phyloP scores from a whole-genome alignment of 202 grass and related monocot genomes.

The Schoenoplectus triqueter region DNA sequence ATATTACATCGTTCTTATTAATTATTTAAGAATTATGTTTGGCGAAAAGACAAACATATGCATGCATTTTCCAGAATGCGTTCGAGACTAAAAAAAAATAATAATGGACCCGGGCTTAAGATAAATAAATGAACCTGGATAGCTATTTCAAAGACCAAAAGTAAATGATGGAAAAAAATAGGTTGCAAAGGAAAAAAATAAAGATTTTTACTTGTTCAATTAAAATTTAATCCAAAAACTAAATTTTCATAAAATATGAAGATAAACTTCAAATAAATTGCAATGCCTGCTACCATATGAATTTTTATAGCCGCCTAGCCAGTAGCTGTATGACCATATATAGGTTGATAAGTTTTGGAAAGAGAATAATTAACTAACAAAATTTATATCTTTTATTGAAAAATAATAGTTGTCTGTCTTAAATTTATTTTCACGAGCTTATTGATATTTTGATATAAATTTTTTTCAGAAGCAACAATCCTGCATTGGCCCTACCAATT shows the following conservation, averaged over 20 bases:
- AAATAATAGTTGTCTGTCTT: neutral
- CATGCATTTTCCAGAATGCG: neutral
- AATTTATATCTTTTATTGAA: no score
- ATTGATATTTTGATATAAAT: neutral
- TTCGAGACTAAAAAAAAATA: no score
- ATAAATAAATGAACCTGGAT: no score
- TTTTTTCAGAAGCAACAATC: neutral
- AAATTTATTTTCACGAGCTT: neutral
- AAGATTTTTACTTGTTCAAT: no score
- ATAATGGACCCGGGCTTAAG: no score
- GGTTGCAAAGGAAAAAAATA: no score
- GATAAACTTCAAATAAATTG: neutral
- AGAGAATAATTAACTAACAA: no score
- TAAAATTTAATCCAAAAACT: no score
- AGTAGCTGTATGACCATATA: neutral
- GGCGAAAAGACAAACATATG: neutral
- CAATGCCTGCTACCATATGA: neutral
- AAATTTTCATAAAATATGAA: neutral
- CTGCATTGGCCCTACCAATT: constrained; percentile 34
- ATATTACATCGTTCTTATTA: neutral
- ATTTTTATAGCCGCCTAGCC: neutral
- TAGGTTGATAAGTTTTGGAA: neutral
- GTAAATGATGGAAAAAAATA: no score
- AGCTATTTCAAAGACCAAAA: no score
- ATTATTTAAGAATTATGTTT: neutral